Evolutionary conservation across 768 basidiomycete species (phyloP), one percentile per base, ranked within the genome.

Genomic region (Hypholoma sublateritium): DNA sequence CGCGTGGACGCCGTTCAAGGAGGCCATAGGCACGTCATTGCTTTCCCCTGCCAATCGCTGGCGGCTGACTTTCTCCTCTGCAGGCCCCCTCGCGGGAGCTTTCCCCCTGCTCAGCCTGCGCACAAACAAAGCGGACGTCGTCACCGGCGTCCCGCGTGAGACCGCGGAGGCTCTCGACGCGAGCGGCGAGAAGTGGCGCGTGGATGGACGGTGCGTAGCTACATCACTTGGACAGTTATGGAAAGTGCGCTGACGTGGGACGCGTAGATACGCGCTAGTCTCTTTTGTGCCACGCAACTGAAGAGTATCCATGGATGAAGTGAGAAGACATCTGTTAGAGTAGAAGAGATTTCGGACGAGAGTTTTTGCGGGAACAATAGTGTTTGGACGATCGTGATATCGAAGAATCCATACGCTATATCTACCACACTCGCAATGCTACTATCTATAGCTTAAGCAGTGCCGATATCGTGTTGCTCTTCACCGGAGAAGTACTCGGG

Each of bases 71-170:
- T 43, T 59, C 57, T 22, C 44, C 50, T 22, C 34, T 65, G 35
- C 42, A 87, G 92, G 94, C 4, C 90, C 91, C 2, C 72, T 98
- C 9, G 83, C 84, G 0, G 89, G 91, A 1, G 75, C 86, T 8
- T 91, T 96, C 73, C 88, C 90, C 0, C 67, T 97, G 7, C 73
- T 98, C 22, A 93, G 91, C 65, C 73, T 98, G 57, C 82, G 96
- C 16, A 98, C 96, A 1, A 93, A 89, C 77, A 99, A 99, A 70
- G 96, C 96, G 0, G 95, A 98, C 66, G 94, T 97, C 2, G 89
- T 87, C 5, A 93, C 92, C 22, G 96, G 93, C 0, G 78, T 99
- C 2, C 73, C 80, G 1, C 77, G 84, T 62, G 87, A 86, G 0
- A 72, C 85, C 1, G 92, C 84, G 0, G 87, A 89, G 58, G 74